Percentiles rank a stretch among this genome's conserved stretches.
These are phyloP conservation scores for Tetracentron sinense DNA, from an alignment of 164 flowering plant genomes.

Conservation along the genomic window DNA sequence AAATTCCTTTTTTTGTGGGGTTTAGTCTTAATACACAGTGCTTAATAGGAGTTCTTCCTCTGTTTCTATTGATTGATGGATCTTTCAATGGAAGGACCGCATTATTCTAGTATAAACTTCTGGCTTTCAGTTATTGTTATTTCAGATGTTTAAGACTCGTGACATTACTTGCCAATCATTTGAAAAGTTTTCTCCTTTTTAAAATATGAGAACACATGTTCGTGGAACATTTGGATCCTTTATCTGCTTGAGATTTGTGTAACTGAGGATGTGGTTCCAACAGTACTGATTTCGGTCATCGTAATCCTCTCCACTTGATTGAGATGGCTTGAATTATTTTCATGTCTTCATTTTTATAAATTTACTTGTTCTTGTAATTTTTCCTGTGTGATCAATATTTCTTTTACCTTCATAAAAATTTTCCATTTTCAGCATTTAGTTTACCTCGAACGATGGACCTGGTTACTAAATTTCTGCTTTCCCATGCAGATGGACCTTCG, in stretches of 20 bases:
- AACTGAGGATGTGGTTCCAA: not conserved
- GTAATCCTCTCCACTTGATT: not conserved
- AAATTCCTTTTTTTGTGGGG: no score
- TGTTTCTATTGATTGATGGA: no score
- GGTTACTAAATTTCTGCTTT: constrained; percentile 10
- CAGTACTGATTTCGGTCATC: not conserved
- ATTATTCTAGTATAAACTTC: no score
- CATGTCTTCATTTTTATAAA: not conserved
- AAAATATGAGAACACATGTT: no score
- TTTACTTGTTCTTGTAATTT: not conserved
- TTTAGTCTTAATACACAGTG: no score
- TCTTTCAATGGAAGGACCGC: not conserved
- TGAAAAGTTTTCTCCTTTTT: no score
- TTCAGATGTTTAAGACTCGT: no score
- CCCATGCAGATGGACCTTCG: constrained; percentile 74
- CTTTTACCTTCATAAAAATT: not conserved
- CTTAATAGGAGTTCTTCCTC: no score
- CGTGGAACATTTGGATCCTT: no score
- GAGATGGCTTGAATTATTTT: not conserved
- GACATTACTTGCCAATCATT: no score
- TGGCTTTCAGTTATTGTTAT: not conserved
- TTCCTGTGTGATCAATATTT: not conserved
- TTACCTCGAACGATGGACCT: not conserved
- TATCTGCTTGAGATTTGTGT: no score
- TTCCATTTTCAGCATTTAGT: not conserved